Conservation (phyloP, 2,329 filamentous ascomycete genomes). For the Penicillium corylophilum region DNA sequence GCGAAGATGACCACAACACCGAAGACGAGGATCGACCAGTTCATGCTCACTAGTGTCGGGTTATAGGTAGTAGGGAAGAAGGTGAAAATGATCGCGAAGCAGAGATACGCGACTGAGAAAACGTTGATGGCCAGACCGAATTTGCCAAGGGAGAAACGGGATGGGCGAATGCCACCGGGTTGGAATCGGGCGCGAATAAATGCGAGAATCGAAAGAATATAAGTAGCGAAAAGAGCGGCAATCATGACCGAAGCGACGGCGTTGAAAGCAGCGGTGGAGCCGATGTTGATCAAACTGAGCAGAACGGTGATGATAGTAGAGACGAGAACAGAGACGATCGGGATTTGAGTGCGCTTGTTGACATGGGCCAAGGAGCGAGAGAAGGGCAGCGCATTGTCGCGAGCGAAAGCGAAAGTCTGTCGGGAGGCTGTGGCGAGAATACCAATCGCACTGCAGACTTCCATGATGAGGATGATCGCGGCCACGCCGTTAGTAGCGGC, state of each 20-base stretch:
- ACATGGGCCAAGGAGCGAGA: constrained; percentile 29
- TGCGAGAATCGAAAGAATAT: constrained; percentile 44
- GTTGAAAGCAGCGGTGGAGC: constrained; percentile 53
- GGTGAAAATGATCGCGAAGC: constrained; percentile 30
- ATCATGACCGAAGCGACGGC: constrained; percentile 55
- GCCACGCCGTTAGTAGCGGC: constrained; percentile 50
- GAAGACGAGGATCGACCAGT: constrained; percentile 28
- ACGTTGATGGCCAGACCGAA: constrained; percentile 30
- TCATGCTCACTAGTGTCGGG: constrained; percentile 23
- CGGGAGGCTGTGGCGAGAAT: constrained; percentile 34
- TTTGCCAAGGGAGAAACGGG: constrained; percentile 26
- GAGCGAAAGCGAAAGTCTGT: constrained; percentile 46
- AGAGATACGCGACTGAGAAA: constrained; percentile 27
- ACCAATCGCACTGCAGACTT: constrained; percentile 35
- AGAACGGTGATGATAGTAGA: constrained; percentile 37
- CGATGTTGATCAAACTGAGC: constrained; percentile 52
- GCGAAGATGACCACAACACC: constrained; percentile 25
- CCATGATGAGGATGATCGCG: constrained; percentile 43
- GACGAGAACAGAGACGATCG: constrained; percentile 40
- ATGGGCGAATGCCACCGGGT: constrained; percentile 19
- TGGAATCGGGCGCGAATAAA: constrained; percentile 22
- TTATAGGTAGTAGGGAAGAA: constrained; percentile 31
- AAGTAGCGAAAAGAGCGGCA: constrained; percentile 52
- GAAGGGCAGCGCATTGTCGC: constrained; percentile 43
- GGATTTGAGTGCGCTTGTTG: constrained; percentile 40